Evolutionary conservation across 768 basidiomycete species (phyloP), one percentile per base, ranked within the genome.

Genomic region (Lactifluus rugatus): DNA sequence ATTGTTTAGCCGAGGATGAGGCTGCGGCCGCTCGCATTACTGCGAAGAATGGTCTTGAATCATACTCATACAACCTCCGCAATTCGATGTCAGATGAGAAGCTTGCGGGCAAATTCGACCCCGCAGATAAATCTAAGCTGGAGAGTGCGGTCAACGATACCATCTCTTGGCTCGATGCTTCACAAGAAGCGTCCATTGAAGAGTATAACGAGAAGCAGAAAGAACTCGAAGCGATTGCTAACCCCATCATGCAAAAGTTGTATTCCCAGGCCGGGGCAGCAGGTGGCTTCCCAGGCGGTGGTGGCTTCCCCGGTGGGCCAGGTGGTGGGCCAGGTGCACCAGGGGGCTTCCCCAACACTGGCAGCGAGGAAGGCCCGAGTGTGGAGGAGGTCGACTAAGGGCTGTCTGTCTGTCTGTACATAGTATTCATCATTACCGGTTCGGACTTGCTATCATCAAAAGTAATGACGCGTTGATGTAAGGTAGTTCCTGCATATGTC

Each of bases 161-260:
- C 53, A 89, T 96, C 74, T 69, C 76, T 36, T 92, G 89, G 89
- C 84, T 96, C 62, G 93, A 94, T 68, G 71, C 66, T 57, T 89
- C 92, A 39, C 87, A 92, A 69, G 90, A 95, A 69, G 95, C 82
- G 1, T 87, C 87, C 64, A 93, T 91, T 77, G 90, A 93, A 68
- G 94, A 97, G 75, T 93, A 94, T 74, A 89, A 89, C 72, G 79
- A 79, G 67, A 87, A 84, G 75, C 93, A 94, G 71, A 94, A 94
- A 78, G 93, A 96, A 74, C 77, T 97, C 51, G 93, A 96, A 76
- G 74, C 68, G 17, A 69, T 94, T 65, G 89, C 92, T 66, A 89
- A 83, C 71, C 84, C 84, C 11, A 84, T 85, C 67, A 81, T 82
- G 80, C 78, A 79, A 70, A 80, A 78, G 66, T 79, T 94, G 26